phyloP scores from a whole-genome alignment of 106 monocot species.

The Narthecium ossifragum region DNA sequence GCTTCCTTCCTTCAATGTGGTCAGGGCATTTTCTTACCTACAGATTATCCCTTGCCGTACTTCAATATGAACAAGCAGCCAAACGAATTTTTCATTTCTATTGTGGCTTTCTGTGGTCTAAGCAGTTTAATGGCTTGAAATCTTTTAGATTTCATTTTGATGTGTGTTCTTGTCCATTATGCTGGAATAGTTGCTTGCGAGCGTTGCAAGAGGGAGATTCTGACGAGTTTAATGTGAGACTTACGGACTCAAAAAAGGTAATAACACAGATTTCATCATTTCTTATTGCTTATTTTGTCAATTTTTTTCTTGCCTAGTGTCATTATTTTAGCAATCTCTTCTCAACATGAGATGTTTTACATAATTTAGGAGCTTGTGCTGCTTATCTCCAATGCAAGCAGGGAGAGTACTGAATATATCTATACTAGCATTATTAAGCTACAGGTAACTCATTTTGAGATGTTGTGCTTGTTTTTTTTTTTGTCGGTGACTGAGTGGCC shows the following conservation, averaged over 20 bases:
- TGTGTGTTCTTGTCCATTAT: neutral
- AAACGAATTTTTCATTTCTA: no score
- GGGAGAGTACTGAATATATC: slow-evolving; percentile 80
- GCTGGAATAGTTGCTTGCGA: slow-evolving; percentile 73
- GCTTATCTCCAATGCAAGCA: slow-evolving; percentile 64
- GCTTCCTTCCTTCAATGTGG: no score
- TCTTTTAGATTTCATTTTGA: neutral
- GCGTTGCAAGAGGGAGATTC: slow-evolving; percentile 84
- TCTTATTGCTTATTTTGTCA: neutral
- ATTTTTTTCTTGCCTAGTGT: neutral
- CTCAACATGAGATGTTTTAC: neutral
- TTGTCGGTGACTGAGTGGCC: neutral
- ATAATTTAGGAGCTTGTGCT: slow-evolving; percentile 57
- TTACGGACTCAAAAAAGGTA: slow-evolving; percentile 72
- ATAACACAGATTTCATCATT: neutral
- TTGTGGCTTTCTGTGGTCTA: neutral
- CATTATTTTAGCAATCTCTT: neutral
- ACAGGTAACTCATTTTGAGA: slow-evolving; percentile 46
- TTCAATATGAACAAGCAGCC: no score
- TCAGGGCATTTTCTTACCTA: no score
- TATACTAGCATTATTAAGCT: slow-evolving; percentile 68
- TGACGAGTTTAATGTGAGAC: slow-evolving; percentile 49
- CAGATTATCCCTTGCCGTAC: no score
- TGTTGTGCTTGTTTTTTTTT: neutral
- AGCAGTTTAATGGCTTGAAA: neutral